These are phyloP conservation scores for Didymella glomerata DNA, from an alignment of 2,329 filamentous ascomycete species.

Conservation along the genomic window DNA sequence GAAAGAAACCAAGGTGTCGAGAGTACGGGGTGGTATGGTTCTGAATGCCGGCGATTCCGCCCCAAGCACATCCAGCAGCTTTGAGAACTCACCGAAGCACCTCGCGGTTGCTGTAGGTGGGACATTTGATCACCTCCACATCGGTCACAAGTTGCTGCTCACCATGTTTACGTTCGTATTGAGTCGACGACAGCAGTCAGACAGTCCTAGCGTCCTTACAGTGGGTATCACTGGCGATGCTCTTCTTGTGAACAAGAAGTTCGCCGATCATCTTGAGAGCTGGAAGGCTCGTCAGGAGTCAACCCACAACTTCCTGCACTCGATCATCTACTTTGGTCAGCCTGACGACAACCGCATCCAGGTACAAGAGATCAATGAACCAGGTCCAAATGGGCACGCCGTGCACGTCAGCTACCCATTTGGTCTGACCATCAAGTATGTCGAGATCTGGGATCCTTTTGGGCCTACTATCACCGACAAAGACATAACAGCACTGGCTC, in stretches of 20 bases:
- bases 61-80: conserved; percentile 20
- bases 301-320: conserved; percentile 74
- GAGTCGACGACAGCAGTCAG: conserved; percentile 48
- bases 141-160: conserved; percentile 93
- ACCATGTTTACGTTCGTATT: conserved; percentile 83
- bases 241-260: conserved; percentile 88
- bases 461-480: conserved; percentile 89
- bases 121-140: conserved; percentile 95
- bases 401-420: conserved; percentile 67
- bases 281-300: conserved; percentile 78
- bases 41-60: conserved; percentile 6
- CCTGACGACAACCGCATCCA: conserved; percentile 54
- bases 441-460: conserved; percentile 86
- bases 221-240: conserved; percentile 90
- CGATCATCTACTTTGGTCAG: conserved; percentile 67
- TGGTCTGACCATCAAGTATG: conserved; percentile 76
- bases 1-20: conserved; percentile 41
- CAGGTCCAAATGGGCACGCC: conserved; percentile 61
- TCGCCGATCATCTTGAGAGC: conserved; percentile 78
- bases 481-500: conserved; percentile 78
- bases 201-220: conserved; percentile 66
- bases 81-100: conserved; percentile 52
- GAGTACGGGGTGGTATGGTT: conserved; percentile 49
- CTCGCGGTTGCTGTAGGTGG: conserved; percentile 81
- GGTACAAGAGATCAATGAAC: conserved; percentile 56